Conservation (phyloP, 2,329 filamentous ascomycete species). For the Paecilomyces dactylethromorphus region DNA sequence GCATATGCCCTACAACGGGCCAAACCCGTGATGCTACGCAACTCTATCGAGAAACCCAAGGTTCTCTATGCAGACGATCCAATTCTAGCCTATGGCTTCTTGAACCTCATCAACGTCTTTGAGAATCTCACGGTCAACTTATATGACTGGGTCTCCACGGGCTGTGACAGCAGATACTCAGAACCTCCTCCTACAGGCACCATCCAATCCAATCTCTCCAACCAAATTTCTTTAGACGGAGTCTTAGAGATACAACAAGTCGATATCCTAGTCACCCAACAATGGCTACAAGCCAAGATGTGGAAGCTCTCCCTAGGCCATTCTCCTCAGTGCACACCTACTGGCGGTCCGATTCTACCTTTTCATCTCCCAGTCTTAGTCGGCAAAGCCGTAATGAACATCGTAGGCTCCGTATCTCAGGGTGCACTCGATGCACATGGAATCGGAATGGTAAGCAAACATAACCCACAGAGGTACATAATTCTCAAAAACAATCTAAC, state of each 20-base stretch:
- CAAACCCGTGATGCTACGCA: conserved; percentile 63
- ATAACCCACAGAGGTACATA: not conserved
- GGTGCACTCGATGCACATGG: conserved; percentile 70
- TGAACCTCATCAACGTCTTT: conserved; percentile 33
- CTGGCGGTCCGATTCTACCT: conserved; percentile 51
- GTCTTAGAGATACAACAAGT: conserved; percentile 62
- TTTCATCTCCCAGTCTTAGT: conserved; percentile 61
- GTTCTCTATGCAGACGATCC: conserved; percentile 52
- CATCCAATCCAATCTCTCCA: conserved; percentile 47
- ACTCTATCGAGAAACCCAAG: conserved; percentile 58
- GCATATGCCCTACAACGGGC: conserved; percentile 66
- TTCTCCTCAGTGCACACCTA: conserved; percentile 52
- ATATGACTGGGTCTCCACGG: conserved; percentile 33
- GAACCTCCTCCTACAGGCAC: conserved; percentile 27
- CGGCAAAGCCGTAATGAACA: conserved; percentile 56
- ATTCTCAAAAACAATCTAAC: no score
- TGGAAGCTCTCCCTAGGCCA: conserved; percentile 67
- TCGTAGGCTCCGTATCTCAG: conserved; percentile 68
- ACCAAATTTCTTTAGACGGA: conserved; percentile 50
- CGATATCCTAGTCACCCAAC: conserved; percentile 62
- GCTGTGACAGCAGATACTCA: conserved; percentile 22
- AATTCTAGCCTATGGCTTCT: conserved; percentile 33
- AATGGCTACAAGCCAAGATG: conserved; percentile 65
- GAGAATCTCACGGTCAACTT: conserved; percentile 31
- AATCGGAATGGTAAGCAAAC: conserved; percentile 58